Evolutionary conservation across 1,284 basidiomycete genomes (phyloP), one percentile per base, ranked within the genome.

Genomic region (Ceratobasidium sp.): DNA sequence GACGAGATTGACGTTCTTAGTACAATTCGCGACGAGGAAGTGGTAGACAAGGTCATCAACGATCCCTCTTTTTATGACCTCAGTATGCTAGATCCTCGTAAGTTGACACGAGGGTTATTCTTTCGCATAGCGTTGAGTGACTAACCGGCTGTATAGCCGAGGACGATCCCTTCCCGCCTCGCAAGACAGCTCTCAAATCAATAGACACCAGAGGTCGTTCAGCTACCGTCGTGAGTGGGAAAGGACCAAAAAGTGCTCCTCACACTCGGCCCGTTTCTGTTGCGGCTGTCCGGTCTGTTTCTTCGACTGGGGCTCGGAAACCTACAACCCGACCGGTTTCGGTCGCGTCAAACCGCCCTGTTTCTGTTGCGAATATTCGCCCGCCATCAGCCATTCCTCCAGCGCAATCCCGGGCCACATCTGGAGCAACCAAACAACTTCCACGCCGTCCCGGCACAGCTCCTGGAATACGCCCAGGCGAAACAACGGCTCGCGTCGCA

Each of bases 101-200:
- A 71, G 67, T 71, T 14, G 50, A 45, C 32, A 45, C 14, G 41
- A 23, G 28, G 26, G 16, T 14, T 45, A 16, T 46, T 10, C 41
- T 43, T 32, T 4, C 21, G 10, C 34, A 43, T n/a, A n/a, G 28
- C 59, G 32, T 45, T 41, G 32, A 55, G 16, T 9, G n/a, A 53
- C 28, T 39, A 58, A 43, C 52, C 43, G 9, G 12, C 23, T 26
- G n/a, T 62, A 10, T 39, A 59, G 59, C 65, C 36, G 64, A 71
- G 46, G 67, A 71, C 23, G 34, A 71, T 28, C 67, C 67, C 23
- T 71, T 71, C 57, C 67, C 67, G 6, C 41, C 55, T 59, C 55
- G 57, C 14, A 48, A 39, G 16, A 2, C 28, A 4, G n/a, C 43
- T 26, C 52, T 55, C 32, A 50, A 71, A 34, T 36, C 67, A 34